Base-by-base conservation (phyloP, 768 basidiomycete species). In the Rubroboletus satanas region DNA sequence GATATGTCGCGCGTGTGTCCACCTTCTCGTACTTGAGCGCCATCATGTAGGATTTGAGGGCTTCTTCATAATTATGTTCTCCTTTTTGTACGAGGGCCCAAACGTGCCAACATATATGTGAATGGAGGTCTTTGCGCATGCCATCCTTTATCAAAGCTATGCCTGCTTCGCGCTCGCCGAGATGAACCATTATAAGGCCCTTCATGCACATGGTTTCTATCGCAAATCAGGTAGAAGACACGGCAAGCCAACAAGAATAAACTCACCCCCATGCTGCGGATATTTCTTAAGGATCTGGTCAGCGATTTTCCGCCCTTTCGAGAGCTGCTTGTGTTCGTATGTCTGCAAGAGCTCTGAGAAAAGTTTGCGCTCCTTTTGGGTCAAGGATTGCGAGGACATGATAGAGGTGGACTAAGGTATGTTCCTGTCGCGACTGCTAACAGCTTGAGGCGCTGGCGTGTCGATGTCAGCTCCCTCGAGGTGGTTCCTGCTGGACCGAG, bases 61-160 rank as follows among this genome's bases (percentile, higher is more conserved):
- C 94, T 65, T 95, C 93, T 60, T 92, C 91, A 64, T 93, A 98
- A 66, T 96, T 93, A 72, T 90, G 94, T 69, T 97, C 90, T 9
- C 87, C 88, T 71, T 96, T 93, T 70, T 94, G 90, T 21, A 97
- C 84, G 64, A 99, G 87, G 28, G 93, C 97, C 68, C 93, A 90
- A 60, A 98, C 96, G 72, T 99, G 97, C 95, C 97, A 98, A 67
- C 87, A 88, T 67, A 99, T 98, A 66, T 98, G 94, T 18, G 92
- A 94, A 32, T 82, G 86, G 51, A 91, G 73, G 72, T 95, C 91
- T 45, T 85, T 77, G 41, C 83, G 80, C 60, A 92, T 80, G 54
- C 93, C 93, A 62, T 90, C 87, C 76, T 88, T 88, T 61, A 93
- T 87, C 43, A 92, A 80, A 36, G 89, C 86, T 54, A 89, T 76